phyloP scores from a whole-genome alignment of 257 asterid genomes.

The Galeopsis tetrahit region DNA sequence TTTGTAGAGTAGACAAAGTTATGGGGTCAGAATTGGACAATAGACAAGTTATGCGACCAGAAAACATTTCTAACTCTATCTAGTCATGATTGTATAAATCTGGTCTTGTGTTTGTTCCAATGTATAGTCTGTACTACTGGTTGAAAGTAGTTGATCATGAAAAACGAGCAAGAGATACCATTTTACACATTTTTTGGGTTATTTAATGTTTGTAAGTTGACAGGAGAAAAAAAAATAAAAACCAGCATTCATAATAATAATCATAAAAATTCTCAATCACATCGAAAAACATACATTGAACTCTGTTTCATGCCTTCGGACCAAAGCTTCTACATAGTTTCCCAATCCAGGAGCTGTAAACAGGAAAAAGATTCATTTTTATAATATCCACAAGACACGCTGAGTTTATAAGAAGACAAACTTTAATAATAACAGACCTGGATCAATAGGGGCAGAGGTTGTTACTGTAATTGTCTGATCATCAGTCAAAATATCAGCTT shows the following conservation, averaged over 20 bases:
- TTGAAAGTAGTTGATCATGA: not conserved
- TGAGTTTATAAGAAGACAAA: not conserved
- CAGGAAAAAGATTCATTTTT: conserved; percentile 29
- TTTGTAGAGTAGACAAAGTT: too few relatives aligned
- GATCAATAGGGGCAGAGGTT: conserved; percentile 76
- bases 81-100: not conserved
- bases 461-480: conserved; percentile 54
- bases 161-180: not conserved
- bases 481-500: conserved; percentile 65
- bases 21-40: too few relatives aligned
- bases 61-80: too few relatives aligned
- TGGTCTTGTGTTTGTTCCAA: not conserved
- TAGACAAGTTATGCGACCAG: too few relatives aligned
- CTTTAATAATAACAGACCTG: conserved; percentile 53
- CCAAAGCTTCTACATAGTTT: conserved; percentile 94
- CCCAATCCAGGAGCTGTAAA: conserved; percentile 92
- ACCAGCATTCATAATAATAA: not conserved
- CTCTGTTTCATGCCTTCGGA: conserved; percentile 88
- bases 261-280: not conserved
- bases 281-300: conserved; percentile 64
- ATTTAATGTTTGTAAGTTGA: not conserved
- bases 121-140: too few relatives aligned
- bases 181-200: not conserved
- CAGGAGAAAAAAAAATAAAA: not conserved
- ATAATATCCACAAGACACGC: not conserved